Evolutionary conservation across 805 yeast species (phyloP), one percentile per base, ranked within the genome.

Genomic region (Lipomyces starkeyi): DNA sequence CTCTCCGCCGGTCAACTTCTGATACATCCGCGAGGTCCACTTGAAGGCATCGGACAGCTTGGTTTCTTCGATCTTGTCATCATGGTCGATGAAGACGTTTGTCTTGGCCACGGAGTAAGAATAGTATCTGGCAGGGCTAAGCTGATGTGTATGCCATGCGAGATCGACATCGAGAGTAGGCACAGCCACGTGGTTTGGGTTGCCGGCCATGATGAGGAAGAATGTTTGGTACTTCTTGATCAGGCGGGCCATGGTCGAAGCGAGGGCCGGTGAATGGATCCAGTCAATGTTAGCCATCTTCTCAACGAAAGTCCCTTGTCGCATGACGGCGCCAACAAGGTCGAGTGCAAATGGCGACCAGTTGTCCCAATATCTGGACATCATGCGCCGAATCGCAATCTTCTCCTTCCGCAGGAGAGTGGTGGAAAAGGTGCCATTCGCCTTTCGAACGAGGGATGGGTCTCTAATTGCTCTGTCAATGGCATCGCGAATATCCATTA

Each of bases 81-180:
- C 59, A 27, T 60, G 63, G 40, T 60, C 63, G 35, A 60, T 60
- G 17, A 34, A 35, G 22, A 37, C 22, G 47, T 52, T 56, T n/a
- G 62, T 49, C 32, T 22, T n/a, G 14, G 49, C 40, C 17, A 59
- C 17, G 14, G 55, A 49, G 29, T 49, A n/a, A 14, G 58, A 22
- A 22, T 47, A 14, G 53, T 60, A 60, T 13, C 43, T 14, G 34
- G 52, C 35, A 8, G 73, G 68, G 9, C 66, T 58, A 20, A 71
- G 69, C 62, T 69, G 73, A 58, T 67, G 71, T 6, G 73, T 71
- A 54, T 71, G 73, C 74, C 74, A 71, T 13, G 65, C 73, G 34
- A 71, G 62, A 55, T 71, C 74, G 27, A 68, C 62, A 37, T 70
- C 73, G 20, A 70, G 49, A 20, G 72, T 64, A n/a, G 74, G 74